These are phyloP conservation scores for Pythium aristosporum DNA, from an alignment of 352 stramenopile genomes.

Conservation along the genomic window DNA sequence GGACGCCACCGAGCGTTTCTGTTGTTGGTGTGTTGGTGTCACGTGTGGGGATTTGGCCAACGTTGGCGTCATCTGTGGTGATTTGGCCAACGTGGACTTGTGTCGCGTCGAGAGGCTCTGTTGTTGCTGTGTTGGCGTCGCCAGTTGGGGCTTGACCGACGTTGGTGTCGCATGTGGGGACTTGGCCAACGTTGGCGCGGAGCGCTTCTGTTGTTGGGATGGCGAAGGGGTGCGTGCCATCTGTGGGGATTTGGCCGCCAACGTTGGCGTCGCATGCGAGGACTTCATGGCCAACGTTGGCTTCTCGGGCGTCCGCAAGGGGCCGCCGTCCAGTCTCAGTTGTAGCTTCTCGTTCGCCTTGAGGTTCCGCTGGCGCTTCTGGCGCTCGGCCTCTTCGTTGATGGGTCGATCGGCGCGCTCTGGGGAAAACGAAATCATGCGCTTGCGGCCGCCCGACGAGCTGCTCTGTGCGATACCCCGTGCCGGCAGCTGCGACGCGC, in stretches of 20 bases:
- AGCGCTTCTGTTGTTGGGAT: neutral
- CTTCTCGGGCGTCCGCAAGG: constrained; percentile 33
- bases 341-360: constrained; percentile 72
- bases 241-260: neutral
- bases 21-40: neutral
- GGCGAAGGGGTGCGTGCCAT: neutral
- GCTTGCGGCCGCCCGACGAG: constrained; percentile 53
- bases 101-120: neutral
- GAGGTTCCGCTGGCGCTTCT: constrained; percentile 69
- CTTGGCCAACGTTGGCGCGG: constrained; percentile 4
- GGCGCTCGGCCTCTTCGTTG: constrained; percentile 50
- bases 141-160: neutral
- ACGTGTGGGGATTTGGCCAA: neutral
- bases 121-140: neutral
- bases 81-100: constrained; percentile 1
- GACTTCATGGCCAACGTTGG: constrained; percentile 9
- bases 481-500: constrained; percentile 23
- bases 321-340: constrained; percentile 52
- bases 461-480: constrained; percentile 69
- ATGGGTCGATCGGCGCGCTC: constrained; percentile 54
- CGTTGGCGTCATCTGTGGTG: neutral
- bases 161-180: neutral
- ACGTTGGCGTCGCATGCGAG: neutral
- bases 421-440: constrained; percentile 81
- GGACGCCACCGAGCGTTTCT: neutral